Percentiles rank a stretch among this genome's conserved stretches.
Conservation (phyloP, 495 filamentous ascomycete species). For the Evansstolkia leycettana region DNA sequence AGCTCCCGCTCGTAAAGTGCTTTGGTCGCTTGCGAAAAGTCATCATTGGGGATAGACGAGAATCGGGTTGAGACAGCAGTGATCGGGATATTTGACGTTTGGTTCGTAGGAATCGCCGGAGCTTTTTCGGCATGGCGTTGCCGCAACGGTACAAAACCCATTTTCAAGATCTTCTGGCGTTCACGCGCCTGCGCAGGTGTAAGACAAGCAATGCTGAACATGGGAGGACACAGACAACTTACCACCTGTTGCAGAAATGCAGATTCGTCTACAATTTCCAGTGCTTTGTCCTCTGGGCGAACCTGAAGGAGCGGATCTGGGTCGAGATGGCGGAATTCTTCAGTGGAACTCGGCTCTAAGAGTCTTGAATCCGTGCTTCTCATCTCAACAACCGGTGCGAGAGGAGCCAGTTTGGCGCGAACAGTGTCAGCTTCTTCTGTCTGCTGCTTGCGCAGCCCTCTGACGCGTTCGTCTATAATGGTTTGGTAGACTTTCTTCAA, state of each 20-base stretch:
- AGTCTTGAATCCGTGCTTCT: slow-evolving; percentile 4
- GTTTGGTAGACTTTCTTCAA: slow-evolving; percentile 68
- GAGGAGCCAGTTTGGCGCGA: slow-evolving; percentile 39
- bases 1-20: slow-evolving; percentile 88
- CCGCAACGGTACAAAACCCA: slow-evolving; percentile 56
- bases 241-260: slow-evolving; percentile 48
- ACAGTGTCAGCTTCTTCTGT: slow-evolving; percentile 55
- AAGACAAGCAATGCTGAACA: slow-evolving; percentile 3
- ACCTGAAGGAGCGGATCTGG: slow-evolving; percentile 62
- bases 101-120: slow-evolving; percentile 20
- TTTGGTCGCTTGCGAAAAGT: slow-evolving; percentile 85
- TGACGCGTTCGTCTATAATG: slow-evolving; percentile 62
- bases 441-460: slow-evolving; percentile 54
- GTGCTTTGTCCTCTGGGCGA: slow-evolving; percentile 51
- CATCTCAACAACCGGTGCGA: slow-evolving; percentile 18
- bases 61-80: slow-evolving; percentile 53
- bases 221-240: slow-evolving; percentile 9
- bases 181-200: slow-evolving; percentile 35
- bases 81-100: slow-evolving; percentile 18
- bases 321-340: slow-evolving; percentile 37
- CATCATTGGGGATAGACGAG: slow-evolving; percentile 61
- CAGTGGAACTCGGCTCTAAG: slow-evolving; percentile 1
- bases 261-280: slow-evolving; percentile 50
- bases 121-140: slow-evolving; percentile 39
- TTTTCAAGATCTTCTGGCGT: slow-evolving; percentile 50